Conservation (phyloP, 495 filamentous ascomycete genomes). For the Trichoderma gamsii region DNA sequence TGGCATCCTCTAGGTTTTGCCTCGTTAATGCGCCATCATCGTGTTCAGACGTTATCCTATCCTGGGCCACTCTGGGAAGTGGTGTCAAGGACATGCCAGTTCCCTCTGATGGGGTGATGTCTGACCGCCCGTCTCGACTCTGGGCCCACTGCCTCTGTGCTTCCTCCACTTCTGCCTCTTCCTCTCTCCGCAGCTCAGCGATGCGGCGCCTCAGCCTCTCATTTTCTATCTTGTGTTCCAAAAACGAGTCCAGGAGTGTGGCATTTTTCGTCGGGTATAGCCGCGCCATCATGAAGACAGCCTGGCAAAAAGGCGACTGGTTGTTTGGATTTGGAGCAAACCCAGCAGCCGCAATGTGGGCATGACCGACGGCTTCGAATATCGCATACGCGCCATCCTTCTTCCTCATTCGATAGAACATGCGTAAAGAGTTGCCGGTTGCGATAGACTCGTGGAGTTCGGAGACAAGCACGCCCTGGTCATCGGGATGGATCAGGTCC, state of each 20-base stretch:
- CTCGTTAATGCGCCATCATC: conserved; percentile 62
- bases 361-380: conserved; percentile 86
- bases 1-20: conserved; percentile 72
- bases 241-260: conserved; percentile 79
- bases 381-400: conserved; percentile 67
- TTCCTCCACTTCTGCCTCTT: conserved; percentile 66
- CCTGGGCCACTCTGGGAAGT: conserved; percentile 15
- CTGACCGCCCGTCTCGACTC: conserved; percentile 48
- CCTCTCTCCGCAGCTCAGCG: conserved; percentile 76
- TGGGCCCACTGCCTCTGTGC: conserved; percentile 46
- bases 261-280: conserved; percentile 88
- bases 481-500: conserved; percentile 83
- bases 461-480: conserved; percentile 73
- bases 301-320: conserved; percentile 65
- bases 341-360: conserved; percentile 72
- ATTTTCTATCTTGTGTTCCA: conserved; percentile 98
- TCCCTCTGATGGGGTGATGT: conserved; percentile 49
- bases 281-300: conserved; percentile 89
- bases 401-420: conserved; percentile 85
- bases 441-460: conserved; percentile 91
- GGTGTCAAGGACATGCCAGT: conserved; percentile 24
- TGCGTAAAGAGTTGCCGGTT: conserved; percentile 67
- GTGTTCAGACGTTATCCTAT: conserved; percentile 16
- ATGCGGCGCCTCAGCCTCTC: conserved; percentile 80
- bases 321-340: conserved; percentile 57